Evolutionary conservation across 495 filamentous ascomycete species (phyloP).

Genomic region (Lophium mytilinum): DNA sequence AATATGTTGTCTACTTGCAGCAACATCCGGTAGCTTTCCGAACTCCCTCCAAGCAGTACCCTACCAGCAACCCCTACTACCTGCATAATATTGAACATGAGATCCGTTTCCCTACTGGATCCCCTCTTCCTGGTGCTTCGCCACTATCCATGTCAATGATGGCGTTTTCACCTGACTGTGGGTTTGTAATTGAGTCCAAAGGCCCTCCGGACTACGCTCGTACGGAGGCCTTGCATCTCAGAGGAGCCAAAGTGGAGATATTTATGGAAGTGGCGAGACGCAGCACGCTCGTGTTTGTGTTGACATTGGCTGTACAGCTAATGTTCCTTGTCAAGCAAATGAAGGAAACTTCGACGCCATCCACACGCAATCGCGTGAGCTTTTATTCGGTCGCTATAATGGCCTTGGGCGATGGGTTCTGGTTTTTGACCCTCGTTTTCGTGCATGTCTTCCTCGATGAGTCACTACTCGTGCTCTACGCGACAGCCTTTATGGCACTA

Average conservation of each 20-base stretch:
- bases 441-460: slow-evolving; percentile 51
- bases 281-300: slow-evolving; percentile 58
- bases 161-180: slow-evolving; percentile 90
- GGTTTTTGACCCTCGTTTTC: slow-evolving; percentile 53
- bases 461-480: slow-evolving; percentile 16
- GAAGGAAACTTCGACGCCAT: slow-evolving; percentile 89
- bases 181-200: slow-evolving; percentile 82
- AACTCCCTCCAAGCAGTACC: slow-evolving; percentile 14
- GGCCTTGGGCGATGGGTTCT: slow-evolving; percentile 75
- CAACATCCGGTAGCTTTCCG: slow-evolving; percentile 51
- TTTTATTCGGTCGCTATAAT: slow-evolving; percentile 80
- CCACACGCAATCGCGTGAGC: slow-evolving; percentile 82
- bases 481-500: slow-evolving; percentile 59
- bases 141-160: slow-evolving; percentile 72
- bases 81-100: slow-evolving; percentile 73
- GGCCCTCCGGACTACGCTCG: slow-evolving; percentile 64
- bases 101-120: slow-evolving; percentile 75
- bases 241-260: slow-evolving; percentile 71
- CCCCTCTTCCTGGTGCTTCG: slow-evolving; percentile 59
- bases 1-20: slow-evolving; percentile 82
- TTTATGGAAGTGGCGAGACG: slow-evolving; percentile 57
- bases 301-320: slow-evolving; percentile 60
- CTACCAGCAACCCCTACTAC: slow-evolving; percentile 29
- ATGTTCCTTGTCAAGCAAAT: slow-evolving; percentile 72
- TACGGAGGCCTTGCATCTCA: slow-evolving; percentile 56